These are phyloP conservation scores for Diaporthe sp. DNA, from an alignment of 2,329 filamentous ascomycete genomes.

Conservation along the genomic window DNA sequence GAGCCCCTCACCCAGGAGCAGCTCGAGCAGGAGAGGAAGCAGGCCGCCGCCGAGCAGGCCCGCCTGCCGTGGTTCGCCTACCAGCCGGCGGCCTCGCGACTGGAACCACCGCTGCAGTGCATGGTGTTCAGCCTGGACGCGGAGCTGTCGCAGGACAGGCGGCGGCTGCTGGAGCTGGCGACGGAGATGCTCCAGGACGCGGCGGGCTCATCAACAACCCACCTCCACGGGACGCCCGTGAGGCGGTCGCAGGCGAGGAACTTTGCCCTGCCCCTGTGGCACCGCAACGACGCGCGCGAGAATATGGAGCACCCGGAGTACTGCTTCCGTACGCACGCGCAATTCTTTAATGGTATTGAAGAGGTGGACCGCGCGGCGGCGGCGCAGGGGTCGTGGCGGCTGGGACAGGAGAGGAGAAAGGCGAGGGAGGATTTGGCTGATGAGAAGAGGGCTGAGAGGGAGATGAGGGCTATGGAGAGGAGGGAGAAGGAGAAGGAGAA, in stretches of 20 bases:
- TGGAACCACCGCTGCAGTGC: background rate
- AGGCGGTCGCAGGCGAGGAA: background rate
- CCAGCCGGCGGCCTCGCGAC: background rate
- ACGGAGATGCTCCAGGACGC: background rate
- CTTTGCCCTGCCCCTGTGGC: background rate
- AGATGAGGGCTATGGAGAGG: background rate
- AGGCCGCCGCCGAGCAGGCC: too few species aligned
- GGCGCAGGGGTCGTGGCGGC: background rate
- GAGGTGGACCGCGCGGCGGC: background rate
- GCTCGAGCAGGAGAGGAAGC: background rate
- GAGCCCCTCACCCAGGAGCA: background rate
- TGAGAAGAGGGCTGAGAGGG: background rate
- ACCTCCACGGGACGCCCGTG: constrained; percentile 1
- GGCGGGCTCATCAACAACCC: background rate
- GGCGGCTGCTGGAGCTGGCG: background rate
- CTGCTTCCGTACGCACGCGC: background rate
- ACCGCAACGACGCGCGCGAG: background rate
- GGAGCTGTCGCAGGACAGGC: background rate
- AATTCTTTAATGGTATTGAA: background rate
- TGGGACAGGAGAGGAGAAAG: background rate
- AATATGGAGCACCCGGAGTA: background rate
- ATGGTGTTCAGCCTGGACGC: background rate
- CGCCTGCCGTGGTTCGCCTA: background rate
- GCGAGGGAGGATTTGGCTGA: background rate
- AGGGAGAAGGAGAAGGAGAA: background rate